Evolutionary conservation across 1,284 basidiomycete genomes (phyloP).

Genomic region (Takashimella koratensis): DNA sequence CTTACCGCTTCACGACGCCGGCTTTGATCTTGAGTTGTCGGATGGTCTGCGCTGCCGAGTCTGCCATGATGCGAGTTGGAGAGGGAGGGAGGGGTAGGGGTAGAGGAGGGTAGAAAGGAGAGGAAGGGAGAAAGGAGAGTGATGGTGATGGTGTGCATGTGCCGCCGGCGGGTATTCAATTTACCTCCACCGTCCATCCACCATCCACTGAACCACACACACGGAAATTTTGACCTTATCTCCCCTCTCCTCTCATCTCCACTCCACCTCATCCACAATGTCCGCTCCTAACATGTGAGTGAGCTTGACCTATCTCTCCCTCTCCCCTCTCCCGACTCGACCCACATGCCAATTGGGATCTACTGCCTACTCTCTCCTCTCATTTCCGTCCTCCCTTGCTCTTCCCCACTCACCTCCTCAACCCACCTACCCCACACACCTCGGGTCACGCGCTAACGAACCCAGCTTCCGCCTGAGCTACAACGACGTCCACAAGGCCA

Average conservation of each 20-base stretch:
- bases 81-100: background rate
- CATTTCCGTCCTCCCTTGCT: background rate
- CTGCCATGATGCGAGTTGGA: conserved; percentile 23
- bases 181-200: background rate
- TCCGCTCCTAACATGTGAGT: background rate
- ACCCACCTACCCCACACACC: no score
- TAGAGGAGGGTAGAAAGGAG: background rate
- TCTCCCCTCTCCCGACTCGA: background rate
- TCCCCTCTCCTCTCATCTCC: no score
- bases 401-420: conserved; percentile 42
- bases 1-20: conserved; percentile 67
- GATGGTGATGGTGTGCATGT: background rate
- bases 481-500: conserved; percentile 49
- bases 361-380: no score
- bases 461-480: conserved; percentile 43
- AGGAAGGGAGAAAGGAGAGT: background rate
- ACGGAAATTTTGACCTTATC: no score
- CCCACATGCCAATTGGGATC: no score
- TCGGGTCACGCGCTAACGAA: background rate
- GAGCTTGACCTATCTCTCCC: background rate
- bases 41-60: conserved; percentile 31
- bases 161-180: background rate
- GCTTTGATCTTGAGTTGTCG: conserved; percentile 75
- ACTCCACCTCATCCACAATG: background rate
- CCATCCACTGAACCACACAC: background rate